Conservation (phyloP, 2,329 filamentous ascomycete genomes). For the Aspergillus intermedius region DNA sequence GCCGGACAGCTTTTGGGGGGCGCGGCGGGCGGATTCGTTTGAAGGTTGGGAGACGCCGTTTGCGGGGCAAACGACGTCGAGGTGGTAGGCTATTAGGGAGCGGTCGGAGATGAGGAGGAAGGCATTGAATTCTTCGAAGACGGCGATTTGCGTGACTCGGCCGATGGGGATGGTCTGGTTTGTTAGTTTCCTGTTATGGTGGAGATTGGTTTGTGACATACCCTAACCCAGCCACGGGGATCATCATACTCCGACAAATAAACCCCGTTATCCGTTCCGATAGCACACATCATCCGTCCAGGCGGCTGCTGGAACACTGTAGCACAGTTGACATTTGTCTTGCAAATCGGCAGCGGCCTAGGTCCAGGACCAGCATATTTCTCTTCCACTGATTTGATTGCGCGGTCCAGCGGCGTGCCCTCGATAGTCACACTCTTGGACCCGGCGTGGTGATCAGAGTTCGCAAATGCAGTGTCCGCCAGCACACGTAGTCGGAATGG, state of each 20-base stretch:
- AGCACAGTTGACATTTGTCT: constrained; percentile 84
- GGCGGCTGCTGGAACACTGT: constrained; percentile 77
- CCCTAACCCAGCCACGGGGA: constrained; percentile 82
- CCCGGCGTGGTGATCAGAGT: constrained; percentile 43
- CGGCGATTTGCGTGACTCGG: constrained; percentile 83
- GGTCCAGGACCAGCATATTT: constrained; percentile 58
- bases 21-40: constrained; percentile 67
- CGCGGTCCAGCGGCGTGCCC: constrained; percentile 84
- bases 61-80: constrained; percentile 68
- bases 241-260: constrained; percentile 84
- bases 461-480: constrained; percentile 75
- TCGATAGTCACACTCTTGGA: constrained; percentile 71
- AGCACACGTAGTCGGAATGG: constrained; percentile 89
- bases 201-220: constrained; percentile 41
- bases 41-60: constrained; percentile 49
- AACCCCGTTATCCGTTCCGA: constrained; percentile 92
- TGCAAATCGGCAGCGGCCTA: constrained; percentile 69
- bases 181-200: constrained; percentile 23
- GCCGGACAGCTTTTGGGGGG: constrained; percentile 83
- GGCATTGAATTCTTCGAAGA: constrained; percentile 91
- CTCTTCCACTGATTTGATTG: constrained; percentile 81
- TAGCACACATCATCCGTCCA: constrained; percentile 80
- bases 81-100: constrained; percentile 83
- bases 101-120: constrained; percentile 89
- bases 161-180: constrained; percentile 65